Evolutionary conservation across 2,329 filamentous ascomycete genomes (phyloP), one percentile per base, ranked within the genome.

Genomic region (Calonectria pteridis): DNA sequence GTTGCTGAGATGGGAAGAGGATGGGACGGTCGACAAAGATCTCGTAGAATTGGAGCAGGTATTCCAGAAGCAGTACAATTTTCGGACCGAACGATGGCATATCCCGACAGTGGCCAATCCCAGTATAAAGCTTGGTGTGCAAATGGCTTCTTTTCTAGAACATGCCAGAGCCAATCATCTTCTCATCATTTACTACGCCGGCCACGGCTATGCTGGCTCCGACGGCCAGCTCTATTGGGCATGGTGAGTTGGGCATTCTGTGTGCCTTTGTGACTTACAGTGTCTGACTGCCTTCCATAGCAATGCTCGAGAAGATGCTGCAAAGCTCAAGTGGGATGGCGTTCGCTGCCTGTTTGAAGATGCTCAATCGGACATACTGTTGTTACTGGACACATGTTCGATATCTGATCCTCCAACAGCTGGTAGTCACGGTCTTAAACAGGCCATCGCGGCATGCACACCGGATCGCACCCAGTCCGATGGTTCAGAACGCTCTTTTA

Each of bases 141-240:
- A 89, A 76, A 89, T 93, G 83, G 86, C 88, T 31, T 88, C 88
- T 1, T 92, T 92, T 75, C 86, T 93, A 58, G 90, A 92, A 76
- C 86, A 89, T 64, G 88, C 90, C 33, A 84, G 86, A 46, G 86
- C 89, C 37, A 89, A 92, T 76, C 90, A 93, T 78, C 86, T 93
- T 28, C 83, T 93, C 75, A 91, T 93, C 74, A 87, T 93, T 75
- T 92, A 93, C 81, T 93, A 93, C 80, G 89, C 89, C 75, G 91
- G 91, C 35, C 86, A 92, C 79, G 90, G 91, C 76, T 92, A 88
- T 77, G 84, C 90, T 49, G 88, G 88, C n/a, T 77, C 86, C 14
- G 90, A 93, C 80, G 89, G 89, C 78, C 90, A 93, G 82, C 84
- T 93, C 31, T 93, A 92, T 81, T 93, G 91, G 91, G 90, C 91